These are phyloP conservation scores for Paragyromitra xinjiangensis DNA, from an alignment of 495 filamentous ascomycete genomes.

Conservation along the genomic window DNA sequence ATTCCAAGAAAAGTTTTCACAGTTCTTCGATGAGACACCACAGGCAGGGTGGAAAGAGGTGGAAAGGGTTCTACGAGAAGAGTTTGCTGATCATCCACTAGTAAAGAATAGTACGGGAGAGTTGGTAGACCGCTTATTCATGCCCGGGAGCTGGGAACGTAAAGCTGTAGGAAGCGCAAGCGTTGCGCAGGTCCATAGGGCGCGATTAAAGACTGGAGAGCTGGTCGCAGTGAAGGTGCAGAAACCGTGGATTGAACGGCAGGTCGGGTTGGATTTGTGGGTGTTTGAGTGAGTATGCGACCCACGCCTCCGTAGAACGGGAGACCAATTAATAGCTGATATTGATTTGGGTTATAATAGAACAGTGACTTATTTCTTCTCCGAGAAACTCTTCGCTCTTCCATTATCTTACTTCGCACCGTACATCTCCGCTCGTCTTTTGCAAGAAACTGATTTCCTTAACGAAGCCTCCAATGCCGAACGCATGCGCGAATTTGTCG, in stretches of 20 bases:
- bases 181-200: slow-evolving; percentile 97
- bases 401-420: slow-evolving; percentile 88
- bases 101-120: slow-evolving; percentile 63
- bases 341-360: neutral
- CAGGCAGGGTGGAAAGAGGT: slow-evolving; percentile 93
- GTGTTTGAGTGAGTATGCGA: slow-evolving; percentile 66
- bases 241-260: slow-evolving; percentile 89
- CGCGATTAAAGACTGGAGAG: slow-evolving; percentile 78
- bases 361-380: slow-evolving; percentile 33
- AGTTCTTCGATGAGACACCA: slow-evolving; percentile 98
- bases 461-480: slow-evolving; percentile 90
- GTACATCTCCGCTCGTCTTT: slow-evolving; percentile 84
- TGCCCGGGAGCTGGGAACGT: slow-evolving; percentile 71
- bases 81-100: slow-evolving; percentile 65
- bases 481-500: slow-evolving; percentile 79
- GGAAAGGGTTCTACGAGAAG: slow-evolving; percentile 83
- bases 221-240: slow-evolving; percentile 97
- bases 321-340: neutral
- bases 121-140: slow-evolving; percentile 53
- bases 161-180: slow-evolving; percentile 86
- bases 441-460: slow-evolving; percentile 91
- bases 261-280: slow-evolving; percentile 93
- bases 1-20: slow-evolving; percentile 92
- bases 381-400: slow-evolving; percentile 72
- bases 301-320: neutral